Base-by-base conservation (phyloP, 2,329 filamentous ascomycete species). In the Diaporthe citri region DNA sequence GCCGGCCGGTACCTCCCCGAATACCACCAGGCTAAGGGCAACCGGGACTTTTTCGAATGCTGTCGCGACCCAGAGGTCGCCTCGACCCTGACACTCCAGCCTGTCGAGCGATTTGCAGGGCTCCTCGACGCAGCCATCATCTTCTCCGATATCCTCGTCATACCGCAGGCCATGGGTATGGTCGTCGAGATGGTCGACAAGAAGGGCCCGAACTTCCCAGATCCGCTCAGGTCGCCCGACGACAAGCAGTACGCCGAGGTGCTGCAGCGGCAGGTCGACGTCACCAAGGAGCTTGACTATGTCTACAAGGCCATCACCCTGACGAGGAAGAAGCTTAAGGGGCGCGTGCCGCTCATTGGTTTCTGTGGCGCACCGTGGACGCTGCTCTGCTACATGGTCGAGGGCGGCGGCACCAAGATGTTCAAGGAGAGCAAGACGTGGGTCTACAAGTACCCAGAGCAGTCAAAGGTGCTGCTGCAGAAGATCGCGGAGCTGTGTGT, bases 321-420 rank as follows among this genome's bases (percentile, higher is more conserved):
- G 81, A 98, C 97, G 36, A 90, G 97, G 79, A 90, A 94, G 83
- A 98, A 98, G 88, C 86, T 99, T 71, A 89, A 92, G 64, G 97
- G 97, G 0, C 90, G 95, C 60, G 97, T 99, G 43, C 97, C 97
- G 8, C 86, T 99, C 78, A 97, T 98, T 82, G 97, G 97, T 48
- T 99, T 99, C 87, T 98, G 96, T 80, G 97, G 97, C 72, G 96
- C 97, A 10, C 97, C 97, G 0, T 99, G 97, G 95, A 99, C 97
- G 2, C 85, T 99, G 75, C 90, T 99, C 81, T 98, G 96, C 87
- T 99, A 99, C 87, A 99, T 99, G 97, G 95, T 98, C 25, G 97
- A 99, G 85, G 97, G 97, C 22, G 97, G 97, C 64, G 97, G 97
- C 57, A 97, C 94, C 79, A 98, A 98, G 87, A 88, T 98, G 82